A percentile compares a stretch with the other conserved stretches of the same genome.
These are phyloP conservation scores for Blastobotrys muscicola DNA, from an alignment of 805 yeast genomes.

Conservation along the genomic window DNA sequence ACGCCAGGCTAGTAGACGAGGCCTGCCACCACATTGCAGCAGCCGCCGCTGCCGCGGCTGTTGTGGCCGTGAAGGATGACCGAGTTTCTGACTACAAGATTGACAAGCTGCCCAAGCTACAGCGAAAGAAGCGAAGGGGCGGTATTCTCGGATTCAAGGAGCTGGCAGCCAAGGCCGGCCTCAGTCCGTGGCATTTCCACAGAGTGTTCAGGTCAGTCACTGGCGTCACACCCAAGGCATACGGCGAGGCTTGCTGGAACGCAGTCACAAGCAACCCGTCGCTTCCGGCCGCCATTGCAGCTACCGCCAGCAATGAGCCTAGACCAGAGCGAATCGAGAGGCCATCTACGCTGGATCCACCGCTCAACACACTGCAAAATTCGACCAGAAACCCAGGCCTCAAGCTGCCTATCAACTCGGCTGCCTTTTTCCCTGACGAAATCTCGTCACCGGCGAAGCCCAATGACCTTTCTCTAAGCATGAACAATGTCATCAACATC, in stretches of 20 bases:
- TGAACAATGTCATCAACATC: too few species aligned
- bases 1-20: slow-evolving; percentile 56
- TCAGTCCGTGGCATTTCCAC: slow-evolving; percentile 91
- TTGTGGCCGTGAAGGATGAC: slow-evolving; percentile 22
- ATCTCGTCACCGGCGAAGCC: too few species aligned
- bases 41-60: slow-evolving; percentile 52
- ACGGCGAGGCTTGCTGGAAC: slow-evolving; percentile 69
- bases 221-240: slow-evolving; percentile 79
- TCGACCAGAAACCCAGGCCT: too few species aligned
- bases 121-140: slow-evolving; percentile 29
- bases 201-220: slow-evolving; percentile 80
- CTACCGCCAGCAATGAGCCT: background rate
- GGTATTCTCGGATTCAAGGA: slow-evolving; percentile 57
- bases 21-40: slow-evolving; percentile 79
- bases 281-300: slow-evolving; percentile 3
- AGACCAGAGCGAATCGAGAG: background rate
- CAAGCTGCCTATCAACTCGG: too few species aligned
- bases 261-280: slow-evolving; percentile 17
- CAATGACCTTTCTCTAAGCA: too few species aligned
- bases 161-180: slow-evolving; percentile 71
- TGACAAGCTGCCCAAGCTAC: slow-evolving; percentile 14
- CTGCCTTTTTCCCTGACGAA: too few species aligned
- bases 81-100: slow-evolving; percentile 9
- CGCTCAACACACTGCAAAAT: background rate
- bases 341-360: background rate